Conservation (phyloP, 108 stramenopile species). For the Mediolabrus comicus region DNA sequence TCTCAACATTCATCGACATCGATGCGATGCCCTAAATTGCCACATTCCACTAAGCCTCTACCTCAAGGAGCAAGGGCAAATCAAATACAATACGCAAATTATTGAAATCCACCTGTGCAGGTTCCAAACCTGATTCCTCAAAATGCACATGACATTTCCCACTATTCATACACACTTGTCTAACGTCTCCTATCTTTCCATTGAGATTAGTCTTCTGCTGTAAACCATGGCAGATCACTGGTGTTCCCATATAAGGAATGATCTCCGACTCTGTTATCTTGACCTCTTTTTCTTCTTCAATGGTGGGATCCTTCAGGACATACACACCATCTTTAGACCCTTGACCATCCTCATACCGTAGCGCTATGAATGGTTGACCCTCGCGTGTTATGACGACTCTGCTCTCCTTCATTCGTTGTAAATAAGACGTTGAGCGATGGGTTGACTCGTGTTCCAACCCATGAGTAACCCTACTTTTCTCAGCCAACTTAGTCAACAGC, state of each 20-base stretch:
- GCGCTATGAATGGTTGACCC: neutral
- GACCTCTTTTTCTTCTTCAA: neutral
- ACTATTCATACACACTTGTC: neutral
- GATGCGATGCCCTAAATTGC: too few species aligned
- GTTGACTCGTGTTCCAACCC: neutral
- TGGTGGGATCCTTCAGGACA: slow-evolving; percentile 4
- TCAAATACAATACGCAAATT: slow-evolving; percentile 4
- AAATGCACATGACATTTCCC: neutral
- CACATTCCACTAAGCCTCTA: neutral
- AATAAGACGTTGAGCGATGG: neutral
- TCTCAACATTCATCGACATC: too few species aligned
- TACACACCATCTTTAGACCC: neutral
- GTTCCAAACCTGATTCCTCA: neutral
- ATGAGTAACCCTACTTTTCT: neutral
- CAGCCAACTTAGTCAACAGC: neutral
- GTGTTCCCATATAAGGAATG: neutral
- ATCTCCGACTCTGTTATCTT: neutral
- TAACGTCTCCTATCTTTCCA: slow-evolving; percentile 6
- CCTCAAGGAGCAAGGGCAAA: slow-evolving; percentile 2
- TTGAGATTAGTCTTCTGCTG: neutral
- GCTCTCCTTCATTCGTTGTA: neutral
- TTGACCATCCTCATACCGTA: slow-evolving; percentile 10
- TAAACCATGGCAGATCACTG: slow-evolving; percentile 15
- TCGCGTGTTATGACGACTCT: neutral
- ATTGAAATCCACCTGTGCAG: neutral